phyloP scores from a whole-genome alignment of 768 basidiomycete genomes.

The Grammothele lineata region DNA sequence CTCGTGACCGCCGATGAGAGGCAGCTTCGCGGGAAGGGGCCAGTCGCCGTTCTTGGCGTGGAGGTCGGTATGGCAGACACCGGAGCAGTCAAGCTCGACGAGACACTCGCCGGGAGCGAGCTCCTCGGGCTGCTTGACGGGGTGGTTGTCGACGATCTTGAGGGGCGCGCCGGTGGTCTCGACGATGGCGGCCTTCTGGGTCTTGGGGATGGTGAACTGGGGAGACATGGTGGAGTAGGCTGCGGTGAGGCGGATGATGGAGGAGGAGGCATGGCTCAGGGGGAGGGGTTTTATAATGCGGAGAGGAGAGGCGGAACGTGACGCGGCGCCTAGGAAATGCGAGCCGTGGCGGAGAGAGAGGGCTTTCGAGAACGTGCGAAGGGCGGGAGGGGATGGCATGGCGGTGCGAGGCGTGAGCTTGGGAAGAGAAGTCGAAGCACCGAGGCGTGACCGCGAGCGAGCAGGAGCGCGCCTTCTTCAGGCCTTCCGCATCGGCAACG shows the following conservation, averaged over 20 bases:
- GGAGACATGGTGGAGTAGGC: conserved; percentile 19
- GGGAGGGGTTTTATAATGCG: conserved; percentile 2
- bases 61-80: conserved; percentile 86
- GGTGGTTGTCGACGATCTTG: conserved; percentile 38
- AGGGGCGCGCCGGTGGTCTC: conserved; percentile 26
- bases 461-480: too few relatives aligned
- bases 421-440: too few relatives aligned
- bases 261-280: neutral
- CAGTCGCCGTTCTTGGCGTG: conserved; percentile 77
- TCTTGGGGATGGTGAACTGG: conserved; percentile 34
- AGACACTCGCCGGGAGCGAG: conserved; percentile 71
- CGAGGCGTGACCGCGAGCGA: too few relatives aligned
- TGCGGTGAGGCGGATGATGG: conserved; percentile 1
- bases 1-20: conserved; percentile 74
- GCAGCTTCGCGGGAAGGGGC: conserved; percentile 63
- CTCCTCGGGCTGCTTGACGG: conserved; percentile 50
- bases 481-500: too few relatives aligned
- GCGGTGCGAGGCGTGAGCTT: too few relatives aligned
- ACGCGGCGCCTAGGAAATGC: neutral
- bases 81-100: conserved; percentile 70
- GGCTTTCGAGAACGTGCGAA: too few relatives aligned
- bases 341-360: neutral
- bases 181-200: conserved; percentile 40
- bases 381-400: neutral
- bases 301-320: conserved; percentile 1